Conservation (phyloP, 2,329 filamentous ascomycete genomes). For the Monosporascus sp. region DNA sequence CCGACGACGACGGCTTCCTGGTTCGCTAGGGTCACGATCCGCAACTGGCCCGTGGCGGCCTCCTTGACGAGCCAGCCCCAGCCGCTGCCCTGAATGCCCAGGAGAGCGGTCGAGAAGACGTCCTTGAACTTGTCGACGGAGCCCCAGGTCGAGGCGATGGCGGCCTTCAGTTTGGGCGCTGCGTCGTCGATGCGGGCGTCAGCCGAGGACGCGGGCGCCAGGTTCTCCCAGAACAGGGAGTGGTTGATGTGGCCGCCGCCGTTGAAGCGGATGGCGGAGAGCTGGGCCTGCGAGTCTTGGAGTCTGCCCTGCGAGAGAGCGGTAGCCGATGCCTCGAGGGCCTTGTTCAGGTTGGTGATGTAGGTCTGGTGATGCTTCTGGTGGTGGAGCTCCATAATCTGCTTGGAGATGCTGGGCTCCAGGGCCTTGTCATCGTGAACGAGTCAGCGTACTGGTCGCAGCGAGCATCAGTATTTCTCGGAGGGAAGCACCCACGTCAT, state of each 20-base stretch:
- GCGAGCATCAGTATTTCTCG: background rate
- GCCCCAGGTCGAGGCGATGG: conserved; percentile 65
- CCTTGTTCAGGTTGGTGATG: conserved; percentile 68
- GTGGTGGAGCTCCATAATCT: conserved; percentile 81
- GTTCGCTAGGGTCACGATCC: conserved; percentile 78
- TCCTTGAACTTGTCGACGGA: conserved; percentile 59
- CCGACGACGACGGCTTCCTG: conserved; percentile 67
- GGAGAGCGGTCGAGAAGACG: conserved; percentile 58
- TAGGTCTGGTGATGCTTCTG: conserved; percentile 76
- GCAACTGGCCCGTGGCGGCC: conserved; percentile 51
- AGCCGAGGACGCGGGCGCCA: conserved; percentile 54
- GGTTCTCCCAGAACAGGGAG: conserved; percentile 85
- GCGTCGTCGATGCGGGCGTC: conserved; percentile 50
- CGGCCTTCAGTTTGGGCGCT: conserved; percentile 53
- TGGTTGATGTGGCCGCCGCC: conserved; percentile 93
- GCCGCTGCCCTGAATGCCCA: conserved; percentile 75
- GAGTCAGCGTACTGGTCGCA: background rate
- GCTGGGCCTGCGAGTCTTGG: conserved; percentile 57
- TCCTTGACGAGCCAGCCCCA: conserved; percentile 84
- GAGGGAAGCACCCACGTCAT: conserved; percentile 50
- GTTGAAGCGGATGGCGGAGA: conserved; percentile 76
- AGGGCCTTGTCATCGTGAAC: conserved; percentile 46
- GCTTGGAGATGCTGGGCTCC: conserved; percentile 66
- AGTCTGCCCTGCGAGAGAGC: conserved; percentile 50
- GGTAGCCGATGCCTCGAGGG: conserved; percentile 53